Conservation (phyloP, 371 early-diverging fungal genomes). For the Mortierella sp. region DNA sequence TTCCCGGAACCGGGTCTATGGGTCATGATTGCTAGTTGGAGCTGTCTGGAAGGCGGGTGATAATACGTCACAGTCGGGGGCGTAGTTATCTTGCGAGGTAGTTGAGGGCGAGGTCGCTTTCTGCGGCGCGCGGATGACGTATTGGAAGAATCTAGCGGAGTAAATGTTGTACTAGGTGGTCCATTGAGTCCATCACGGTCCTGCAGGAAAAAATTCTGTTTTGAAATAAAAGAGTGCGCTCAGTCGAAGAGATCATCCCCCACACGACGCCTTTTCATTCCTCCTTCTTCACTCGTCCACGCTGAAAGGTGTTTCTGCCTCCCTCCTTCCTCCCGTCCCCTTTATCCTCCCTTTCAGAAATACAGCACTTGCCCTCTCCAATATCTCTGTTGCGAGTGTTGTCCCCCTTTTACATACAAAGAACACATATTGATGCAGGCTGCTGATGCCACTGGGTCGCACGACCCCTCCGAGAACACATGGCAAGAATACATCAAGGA, state of each 20-base stretch:
- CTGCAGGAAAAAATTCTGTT: neutral
- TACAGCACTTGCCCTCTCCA: constrained; percentile 2
- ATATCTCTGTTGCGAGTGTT: constrained; percentile 6
- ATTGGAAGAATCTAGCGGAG: neutral
- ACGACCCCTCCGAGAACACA: constrained; percentile 62
- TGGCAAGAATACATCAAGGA: constrained; percentile 73
- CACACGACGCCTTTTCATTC: constrained; percentile 3
- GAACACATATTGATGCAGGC: constrained; percentile 33
- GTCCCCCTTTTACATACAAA: constrained; percentile 6
- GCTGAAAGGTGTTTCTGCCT: constrained; percentile 4
- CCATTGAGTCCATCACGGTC: constrained; percentile 8
- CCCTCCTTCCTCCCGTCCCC: neutral
- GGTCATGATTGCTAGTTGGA: too few relatives aligned
- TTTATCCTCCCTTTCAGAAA: constrained; percentile 4
- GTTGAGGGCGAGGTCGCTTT: neutral
- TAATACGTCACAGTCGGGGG: too few relatives aligned
- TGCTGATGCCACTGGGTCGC: constrained; percentile 41
- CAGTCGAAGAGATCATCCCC: too few relatives aligned
- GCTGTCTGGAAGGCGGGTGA: too few relatives aligned
- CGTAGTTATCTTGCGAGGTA: too few relatives aligned
- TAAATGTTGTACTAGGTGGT: neutral
- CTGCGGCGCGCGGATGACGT: constrained; percentile 5
- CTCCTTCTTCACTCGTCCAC: constrained; percentile 1
- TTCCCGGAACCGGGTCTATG: too few relatives aligned
- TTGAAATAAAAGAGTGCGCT: constrained; percentile 5